phyloP scores from a whole-genome alignment of 495 filamentous ascomycete species.

The Aspergillus cristatus region DNA sequence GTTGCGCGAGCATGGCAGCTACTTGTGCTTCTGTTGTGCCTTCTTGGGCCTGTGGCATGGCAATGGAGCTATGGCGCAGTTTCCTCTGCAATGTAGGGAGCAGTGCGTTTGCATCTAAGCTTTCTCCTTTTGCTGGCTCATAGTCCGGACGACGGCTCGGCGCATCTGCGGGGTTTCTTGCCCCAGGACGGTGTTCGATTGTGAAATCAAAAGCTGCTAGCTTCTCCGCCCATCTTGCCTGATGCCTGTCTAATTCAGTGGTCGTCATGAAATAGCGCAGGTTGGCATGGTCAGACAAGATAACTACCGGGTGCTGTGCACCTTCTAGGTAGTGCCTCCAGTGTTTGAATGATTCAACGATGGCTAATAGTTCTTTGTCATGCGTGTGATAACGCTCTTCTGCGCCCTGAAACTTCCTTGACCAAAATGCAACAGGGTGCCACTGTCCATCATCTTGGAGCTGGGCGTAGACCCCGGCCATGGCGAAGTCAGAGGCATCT shows the following conservation, averaged over 20 bases:
- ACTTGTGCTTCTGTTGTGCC: no score
- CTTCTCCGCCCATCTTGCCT: conserved; percentile 14
- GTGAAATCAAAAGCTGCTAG: conserved; percentile 16
- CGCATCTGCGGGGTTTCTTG: conserved; percentile 8
- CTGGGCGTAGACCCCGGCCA: conserved; percentile 5
- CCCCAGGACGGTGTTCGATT: conserved; percentile 16
- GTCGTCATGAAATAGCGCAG: conserved; percentile 18
- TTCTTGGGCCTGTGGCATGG: no score
- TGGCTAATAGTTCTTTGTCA: conserved; percentile 17
- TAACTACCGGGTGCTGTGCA: conserved; percentile 2
- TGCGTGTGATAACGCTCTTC: conserved; percentile 23
- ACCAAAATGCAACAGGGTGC: conserved; percentile 15
- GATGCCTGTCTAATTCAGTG: conserved; percentile 8
- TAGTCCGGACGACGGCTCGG: conserved; percentile 7
- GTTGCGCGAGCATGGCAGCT: no score
- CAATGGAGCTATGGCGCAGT: no score
- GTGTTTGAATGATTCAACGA: conserved; percentile 8
- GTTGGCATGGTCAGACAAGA: conserved; percentile 7
- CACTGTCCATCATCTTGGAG: conserved; percentile 2
- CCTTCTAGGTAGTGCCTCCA: conserved; percentile 10
- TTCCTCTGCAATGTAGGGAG: no score
- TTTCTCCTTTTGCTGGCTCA: conserved; percentile 5
- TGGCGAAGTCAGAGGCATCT: conserved; percentile 9
- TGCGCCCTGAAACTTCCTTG: conserved; percentile 9
- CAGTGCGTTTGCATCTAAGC: no score